Base-by-base conservation (phyloP, 2,329 filamentous ascomycete genomes). In the Cytospora paraplurivora region DNA sequence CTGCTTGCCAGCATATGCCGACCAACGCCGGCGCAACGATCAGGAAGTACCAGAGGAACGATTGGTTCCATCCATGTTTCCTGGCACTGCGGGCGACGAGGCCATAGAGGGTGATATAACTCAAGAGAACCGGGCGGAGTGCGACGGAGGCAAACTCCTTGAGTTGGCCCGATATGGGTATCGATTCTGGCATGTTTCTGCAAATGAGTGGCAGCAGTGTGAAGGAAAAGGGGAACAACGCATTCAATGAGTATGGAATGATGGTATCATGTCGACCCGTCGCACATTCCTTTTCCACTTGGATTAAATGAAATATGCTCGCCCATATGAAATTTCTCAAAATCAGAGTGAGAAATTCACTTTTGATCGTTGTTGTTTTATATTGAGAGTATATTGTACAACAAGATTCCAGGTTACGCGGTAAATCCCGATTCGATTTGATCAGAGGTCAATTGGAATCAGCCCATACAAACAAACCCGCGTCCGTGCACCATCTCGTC, bases 1-100 rank as follows among this genome's bases (percentile, higher is more conserved):
- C 67, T 1, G 69, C 69, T 2, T 79, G 71, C 81, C 81, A 83
- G 7, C 69, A 52, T 15, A 66, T 50, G 27, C 57, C 64, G 13
- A 34, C 27, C 32, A 64, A n/a, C 44, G 47, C 53, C 19, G 51
- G 51, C 49, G 57, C 41, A 21, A 72, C 73, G 13, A 77, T 59
- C 4, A 67, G 59, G 37, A 69, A 62, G 12, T 68, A 64, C 10
- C 54, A 56, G 4, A 64, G 37, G 7, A 49, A 41, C 3, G 52
- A 35, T n/a, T 44, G 52, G 21, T 27, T 51, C 52, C 63, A 63
- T 7, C 60, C 51, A 34, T 61, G 34, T 13, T 32, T 19, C 4
- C 13, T 44, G 12, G 38, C 37, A 13, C 37, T 13, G 7, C 32
- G 17, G 13, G 49, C 4, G 38, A 55, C 38, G 19, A 47, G 49